phyloP scores from a whole-genome alignment of 2,329 filamentous ascomycete genomes.

The Ophiostoma quercus region DNA sequence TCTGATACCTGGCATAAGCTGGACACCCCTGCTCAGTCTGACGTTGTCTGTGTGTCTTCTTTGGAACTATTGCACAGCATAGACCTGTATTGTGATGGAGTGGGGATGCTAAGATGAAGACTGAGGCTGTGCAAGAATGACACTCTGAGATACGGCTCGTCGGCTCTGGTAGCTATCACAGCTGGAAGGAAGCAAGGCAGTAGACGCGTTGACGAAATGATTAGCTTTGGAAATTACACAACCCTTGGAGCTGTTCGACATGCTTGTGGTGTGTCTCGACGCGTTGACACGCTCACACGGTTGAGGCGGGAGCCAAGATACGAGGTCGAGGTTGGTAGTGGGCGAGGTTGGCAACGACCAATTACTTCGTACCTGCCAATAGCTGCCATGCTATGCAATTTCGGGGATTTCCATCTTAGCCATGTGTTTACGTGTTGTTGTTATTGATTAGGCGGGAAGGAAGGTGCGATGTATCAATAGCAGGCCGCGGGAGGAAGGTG shows the following conservation, averaged over 20 bases:
- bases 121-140: conserved; percentile 15
- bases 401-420: not conserved
- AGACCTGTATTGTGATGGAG: not conserved
- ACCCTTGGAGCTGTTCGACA: not conserved
- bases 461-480: not conserved
- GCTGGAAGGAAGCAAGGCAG: not conserved
- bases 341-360: not conserved
- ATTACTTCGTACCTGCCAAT: not conserved
- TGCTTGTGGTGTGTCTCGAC: too few relatives aligned
- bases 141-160: not conserved
- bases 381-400: not conserved
- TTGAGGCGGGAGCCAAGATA: not conserved
- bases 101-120: conserved; percentile 8
- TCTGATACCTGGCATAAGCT: not conserved
- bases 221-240: not conserved
- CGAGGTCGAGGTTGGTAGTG: not conserved
- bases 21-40: too few relatives aligned
- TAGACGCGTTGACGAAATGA: not conserved
- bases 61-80: not conserved
- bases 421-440: not conserved
- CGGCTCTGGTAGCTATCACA: not conserved
- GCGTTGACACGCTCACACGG: too few relatives aligned
- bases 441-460: too few relatives aligned
- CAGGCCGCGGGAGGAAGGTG: not conserved
- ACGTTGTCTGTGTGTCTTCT: not conserved